Conservation (phyloP, 768 basidiomycete genomes). For the Nevesoporus exiguus region DNA sequence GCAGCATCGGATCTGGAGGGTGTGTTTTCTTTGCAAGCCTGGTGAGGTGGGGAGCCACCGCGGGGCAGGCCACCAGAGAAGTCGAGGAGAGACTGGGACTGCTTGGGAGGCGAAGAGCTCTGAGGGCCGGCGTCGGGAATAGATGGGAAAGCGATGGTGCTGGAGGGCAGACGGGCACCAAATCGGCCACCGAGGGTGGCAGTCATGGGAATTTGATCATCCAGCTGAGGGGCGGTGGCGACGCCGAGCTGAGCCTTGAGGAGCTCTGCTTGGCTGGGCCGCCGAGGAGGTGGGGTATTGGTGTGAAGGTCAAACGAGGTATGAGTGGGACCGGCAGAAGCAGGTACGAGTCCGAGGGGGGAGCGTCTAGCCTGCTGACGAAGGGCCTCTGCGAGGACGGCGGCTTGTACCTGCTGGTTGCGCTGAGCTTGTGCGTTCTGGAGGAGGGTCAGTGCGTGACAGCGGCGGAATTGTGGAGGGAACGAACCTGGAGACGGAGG, state of each 20-base stretch:
- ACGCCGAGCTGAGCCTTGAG: conserved; percentile 58
- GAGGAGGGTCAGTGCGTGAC: conserved; percentile 11
- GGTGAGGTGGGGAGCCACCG: conserved; percentile 46
- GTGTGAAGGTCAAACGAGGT: conserved; percentile 64
- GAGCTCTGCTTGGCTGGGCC: conserved; percentile 66
- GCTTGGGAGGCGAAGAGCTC: conserved; percentile 42
- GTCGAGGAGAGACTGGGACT: conserved; percentile 65
- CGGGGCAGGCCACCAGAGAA: conserved; percentile 74
- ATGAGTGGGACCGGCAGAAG: conserved; percentile 69
- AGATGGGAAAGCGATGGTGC: conserved; percentile 38
- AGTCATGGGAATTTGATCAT: conserved; percentile 76
- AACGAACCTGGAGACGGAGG: conserved; percentile 69
- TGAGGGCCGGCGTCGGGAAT: conserved; percentile 45
- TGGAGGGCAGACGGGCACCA: conserved; percentile 51
- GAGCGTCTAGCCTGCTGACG: conserved; percentile 46
- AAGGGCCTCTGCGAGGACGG: conserved; percentile 58
- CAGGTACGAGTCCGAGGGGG: conserved; percentile 40
- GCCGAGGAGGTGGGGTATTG: conserved; percentile 58
- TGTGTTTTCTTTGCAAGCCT: conserved; percentile 30
- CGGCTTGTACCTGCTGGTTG: conserved; percentile 62
- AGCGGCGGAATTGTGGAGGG: not conserved
- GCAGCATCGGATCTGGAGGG: conserved; percentile 83
- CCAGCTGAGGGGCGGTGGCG: conserved; percentile 25
- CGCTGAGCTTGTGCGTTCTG: conserved; percentile 66
- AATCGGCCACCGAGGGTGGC: conserved; percentile 75